A percentile compares a stretch with the other conserved stretches of the same genome.
Conservation (phyloP, 2,329 filamentous ascomycete genomes). For the Coniochaeta sp. region DNA sequence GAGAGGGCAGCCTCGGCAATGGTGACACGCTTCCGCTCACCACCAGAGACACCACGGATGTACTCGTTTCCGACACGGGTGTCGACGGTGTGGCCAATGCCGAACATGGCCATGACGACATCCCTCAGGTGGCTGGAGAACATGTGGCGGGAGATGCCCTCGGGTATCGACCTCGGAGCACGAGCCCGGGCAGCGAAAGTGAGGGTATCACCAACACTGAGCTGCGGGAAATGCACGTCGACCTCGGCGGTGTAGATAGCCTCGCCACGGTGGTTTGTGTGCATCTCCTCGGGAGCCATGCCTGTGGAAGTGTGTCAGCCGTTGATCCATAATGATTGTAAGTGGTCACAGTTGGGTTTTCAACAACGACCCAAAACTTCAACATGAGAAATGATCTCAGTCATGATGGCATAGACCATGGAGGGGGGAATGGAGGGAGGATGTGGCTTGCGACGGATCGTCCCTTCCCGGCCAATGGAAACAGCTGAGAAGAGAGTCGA, state of each 20-base stretch:
- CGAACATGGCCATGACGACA: slow-evolving; percentile 69
- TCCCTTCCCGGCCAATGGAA: neutral
- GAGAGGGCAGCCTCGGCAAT: slow-evolving; percentile 56
- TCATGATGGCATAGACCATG: no score
- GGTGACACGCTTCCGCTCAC: slow-evolving; percentile 63
- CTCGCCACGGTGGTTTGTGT: slow-evolving; percentile 71
- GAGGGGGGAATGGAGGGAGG: no score
- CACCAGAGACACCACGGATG: slow-evolving; percentile 66
- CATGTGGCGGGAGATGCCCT: slow-evolving; percentile 44
- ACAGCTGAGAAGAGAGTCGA: no score
- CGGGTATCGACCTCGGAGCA: slow-evolving; percentile 54
- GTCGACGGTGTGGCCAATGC: slow-evolving; percentile 66
- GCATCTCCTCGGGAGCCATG: slow-evolving; percentile 66
- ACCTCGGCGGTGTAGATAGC: slow-evolving; percentile 83
- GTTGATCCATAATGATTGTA: slow-evolving; percentile 42
- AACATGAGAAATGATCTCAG: no score
- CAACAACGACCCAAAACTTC: no score
- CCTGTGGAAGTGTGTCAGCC: slow-evolving; percentile 29
- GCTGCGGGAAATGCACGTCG: slow-evolving; percentile 72
- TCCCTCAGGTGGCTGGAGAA: slow-evolving; percentile 61
- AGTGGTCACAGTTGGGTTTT: no score
- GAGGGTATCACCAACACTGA: slow-evolving; percentile 73
- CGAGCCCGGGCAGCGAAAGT: slow-evolving; percentile 69
- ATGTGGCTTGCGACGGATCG: neutral
- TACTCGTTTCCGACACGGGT: slow-evolving; percentile 71